Conservation (phyloP, 2,329 filamentous ascomycete genomes). For the Balansia obtecta region DNA sequence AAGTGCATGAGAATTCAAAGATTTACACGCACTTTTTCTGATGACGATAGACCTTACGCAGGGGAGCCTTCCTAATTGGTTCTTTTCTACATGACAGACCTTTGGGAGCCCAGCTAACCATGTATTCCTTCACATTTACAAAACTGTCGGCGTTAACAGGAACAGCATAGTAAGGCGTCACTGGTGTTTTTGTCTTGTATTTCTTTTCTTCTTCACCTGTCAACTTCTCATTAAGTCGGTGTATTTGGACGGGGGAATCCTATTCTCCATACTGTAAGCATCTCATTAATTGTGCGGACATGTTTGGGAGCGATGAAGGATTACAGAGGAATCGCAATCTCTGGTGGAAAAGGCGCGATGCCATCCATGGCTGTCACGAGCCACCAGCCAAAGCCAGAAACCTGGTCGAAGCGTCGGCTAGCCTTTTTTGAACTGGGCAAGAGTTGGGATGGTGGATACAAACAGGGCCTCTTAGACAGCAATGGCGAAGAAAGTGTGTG, state of each 20-base stretch:
- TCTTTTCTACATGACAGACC: conserved; percentile 15
- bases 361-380: not conserved
- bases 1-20: conserved; percentile 97
- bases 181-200: conserved; percentile 30
- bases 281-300: conserved; percentile 22
- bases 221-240: conserved; percentile 7
- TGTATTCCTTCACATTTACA: conserved; percentile 39
- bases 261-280: conserved; percentile 22
- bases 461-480: not conserved
- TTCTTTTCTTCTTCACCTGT: conserved; percentile 16
- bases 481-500: conserved; percentile 5
- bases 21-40: conserved; percentile 99
- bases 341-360: not conserved
- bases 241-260: conserved; percentile 21
- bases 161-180: conserved; percentile 47
- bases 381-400: not conserved
- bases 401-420: not conserved
- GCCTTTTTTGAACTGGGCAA: not conserved
- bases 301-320: conserved; percentile 2
- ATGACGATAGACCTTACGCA: conserved; percentile 28
- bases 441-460: not conserved
- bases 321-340: not conserved
- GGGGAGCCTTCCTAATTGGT: conserved; percentile 14
- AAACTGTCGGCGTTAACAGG: conserved; percentile 38
- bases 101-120: conserved; percentile 20